Base-by-base conservation (phyloP, 1,284 basidiomycete genomes). In the Trichosporon ovoides region DNA sequence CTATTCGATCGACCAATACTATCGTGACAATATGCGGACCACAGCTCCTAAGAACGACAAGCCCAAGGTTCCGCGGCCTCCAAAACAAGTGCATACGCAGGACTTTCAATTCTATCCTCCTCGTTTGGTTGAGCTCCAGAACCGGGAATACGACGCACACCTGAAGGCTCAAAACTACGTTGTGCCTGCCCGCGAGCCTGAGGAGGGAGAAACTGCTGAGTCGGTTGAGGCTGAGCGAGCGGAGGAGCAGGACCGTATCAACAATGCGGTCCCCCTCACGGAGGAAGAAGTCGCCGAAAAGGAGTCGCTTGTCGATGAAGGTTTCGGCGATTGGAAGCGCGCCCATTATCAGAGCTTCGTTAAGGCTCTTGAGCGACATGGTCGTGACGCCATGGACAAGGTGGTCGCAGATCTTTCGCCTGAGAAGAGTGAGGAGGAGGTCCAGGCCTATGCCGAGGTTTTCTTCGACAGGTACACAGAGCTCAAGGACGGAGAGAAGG, bases 41-140 rank as follows among this genome's bases (percentile, higher is more conserved):
- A 87, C 4, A 52, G 56, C 84, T 7, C 64, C 69, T 24, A 92
- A 93, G 76, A 79, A 83, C 1, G 90, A 93, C 62, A 91, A 93
- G 73, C 86, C 89, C 0, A 94, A 91, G 74, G 78, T 91, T 35
- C 88, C 91, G 2, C 82, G 88, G 18, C 89, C 91, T 3, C 94
- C 94, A 11, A 95, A 95, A 76, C 91, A 96, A 77, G 84, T 94
- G 59, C 66, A 46, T 66, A 93, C 91, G 65, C 87, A 95, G 79
- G 95, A 98, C 74, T 97, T 94, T 82, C 95, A 98, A 72, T 98
- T 99, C 82, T 97, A 91, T 80, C 89, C 94, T 3, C 83, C 86
- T 0, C 82, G 87, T 50, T 79, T 98, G 10, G 82, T 85, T 11
- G 87, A 87, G 68, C 80, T 98, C 48, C 93, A 98, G 74, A 90